Conservation (phyloP, 352 stramenopile species). For the Salisapilia sapeloensis region DNA sequence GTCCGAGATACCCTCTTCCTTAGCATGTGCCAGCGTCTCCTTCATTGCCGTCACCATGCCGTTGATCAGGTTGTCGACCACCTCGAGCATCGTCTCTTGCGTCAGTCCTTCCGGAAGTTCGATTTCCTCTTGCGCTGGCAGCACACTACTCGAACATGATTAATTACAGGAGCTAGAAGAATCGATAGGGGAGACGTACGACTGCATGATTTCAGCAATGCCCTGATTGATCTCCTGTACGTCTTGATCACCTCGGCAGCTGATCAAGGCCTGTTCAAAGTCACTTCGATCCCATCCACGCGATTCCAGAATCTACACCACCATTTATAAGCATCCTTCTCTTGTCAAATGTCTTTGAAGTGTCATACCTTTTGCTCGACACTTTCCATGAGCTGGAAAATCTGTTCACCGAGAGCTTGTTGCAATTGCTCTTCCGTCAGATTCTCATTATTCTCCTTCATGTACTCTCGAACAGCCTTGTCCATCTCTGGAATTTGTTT, state of each 20-base stretch:
- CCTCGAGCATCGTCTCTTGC: slow-evolving; percentile 41
- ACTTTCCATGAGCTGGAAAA: slow-evolving; percentile 57
- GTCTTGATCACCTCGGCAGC: slow-evolving; percentile 36
- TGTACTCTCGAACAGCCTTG: slow-evolving; percentile 33
- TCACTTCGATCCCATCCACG: slow-evolving; percentile 43
- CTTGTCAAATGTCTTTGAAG: no score
- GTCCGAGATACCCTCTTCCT: slow-evolving; percentile 55
- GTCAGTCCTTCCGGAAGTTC: slow-evolving; percentile 55
- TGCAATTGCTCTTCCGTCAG: slow-evolving; percentile 54
- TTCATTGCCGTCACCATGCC: slow-evolving; percentile 66
- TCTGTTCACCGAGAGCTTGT: slow-evolving; percentile 48
- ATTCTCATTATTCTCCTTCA: slow-evolving; percentile 51
- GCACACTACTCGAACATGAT: slow-evolving; percentile 17
- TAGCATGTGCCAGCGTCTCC: slow-evolving; percentile 55
- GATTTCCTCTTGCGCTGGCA: slow-evolving; percentile 25
- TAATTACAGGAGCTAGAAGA: not conserved
- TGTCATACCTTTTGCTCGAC: slow-evolving; percentile 24
- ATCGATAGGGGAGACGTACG: slow-evolving; percentile 11
- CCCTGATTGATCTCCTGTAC: slow-evolving; percentile 43
- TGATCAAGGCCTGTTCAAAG: slow-evolving; percentile 40
- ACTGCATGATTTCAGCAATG: slow-evolving; percentile 50
- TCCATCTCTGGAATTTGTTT: slow-evolving; percentile 53
- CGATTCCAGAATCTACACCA: slow-evolving; percentile 22
- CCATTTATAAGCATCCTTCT: no score
- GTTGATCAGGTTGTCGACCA: slow-evolving; percentile 43